Percentiles rank a stretch among this genome's conserved stretches.
Conservation (phyloP, 495 filamentous ascomycete species). For the Aspergillus haitiensis region DNA sequence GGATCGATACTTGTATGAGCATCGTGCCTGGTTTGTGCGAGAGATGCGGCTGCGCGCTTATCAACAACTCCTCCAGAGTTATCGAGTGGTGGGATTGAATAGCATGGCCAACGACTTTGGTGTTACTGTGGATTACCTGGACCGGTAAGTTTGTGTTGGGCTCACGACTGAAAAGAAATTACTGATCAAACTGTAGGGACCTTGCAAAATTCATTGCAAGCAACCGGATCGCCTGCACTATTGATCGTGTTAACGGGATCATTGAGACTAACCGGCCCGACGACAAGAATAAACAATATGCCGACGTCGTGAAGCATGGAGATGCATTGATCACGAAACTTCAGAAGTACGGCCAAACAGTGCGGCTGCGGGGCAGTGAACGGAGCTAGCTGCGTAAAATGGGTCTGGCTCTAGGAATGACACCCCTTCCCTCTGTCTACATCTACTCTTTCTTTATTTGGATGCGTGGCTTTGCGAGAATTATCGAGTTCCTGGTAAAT, state of each 20-base stretch:
- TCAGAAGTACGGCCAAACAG: slow-evolving; percentile 97
- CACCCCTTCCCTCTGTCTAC: not conserved
- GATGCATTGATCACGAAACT: slow-evolving; percentile 97
- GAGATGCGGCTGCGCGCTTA: slow-evolving; percentile 97
- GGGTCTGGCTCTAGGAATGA: slow-evolving; percentile 4
- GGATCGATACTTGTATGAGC: slow-evolving; percentile 91
- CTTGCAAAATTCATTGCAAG: slow-evolving; percentile 96
- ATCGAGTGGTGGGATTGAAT: slow-evolving; percentile 89
- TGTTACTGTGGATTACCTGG: slow-evolving; percentile 91
- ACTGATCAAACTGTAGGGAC: slow-evolving; percentile 58
- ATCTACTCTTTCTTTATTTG: not conserved
- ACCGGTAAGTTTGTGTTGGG: slow-evolving; percentile 61
- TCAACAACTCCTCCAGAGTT: slow-evolving; percentile 95
- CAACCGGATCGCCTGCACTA: slow-evolving; percentile 90
- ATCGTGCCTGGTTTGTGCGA: slow-evolving; percentile 91
- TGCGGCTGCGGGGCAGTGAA: slow-evolving; percentile 91
- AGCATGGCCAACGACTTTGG: slow-evolving; percentile 98
- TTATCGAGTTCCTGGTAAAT: not conserved
- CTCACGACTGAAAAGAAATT: slow-evolving; percentile 5
- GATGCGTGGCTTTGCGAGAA: not conserved
- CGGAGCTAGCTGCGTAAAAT: slow-evolving; percentile 52
- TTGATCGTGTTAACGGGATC: slow-evolving; percentile 94
- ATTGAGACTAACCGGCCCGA: slow-evolving; percentile 98
- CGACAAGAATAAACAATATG: slow-evolving; percentile 98
- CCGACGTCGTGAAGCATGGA: slow-evolving; percentile 94